A percentile compares a stretch with the other conserved stretches of the same genome.
Evolutionary conservation across 2,329 filamentous ascomycete genomes (phyloP).

Genomic region (Geosmithia flava): DNA sequence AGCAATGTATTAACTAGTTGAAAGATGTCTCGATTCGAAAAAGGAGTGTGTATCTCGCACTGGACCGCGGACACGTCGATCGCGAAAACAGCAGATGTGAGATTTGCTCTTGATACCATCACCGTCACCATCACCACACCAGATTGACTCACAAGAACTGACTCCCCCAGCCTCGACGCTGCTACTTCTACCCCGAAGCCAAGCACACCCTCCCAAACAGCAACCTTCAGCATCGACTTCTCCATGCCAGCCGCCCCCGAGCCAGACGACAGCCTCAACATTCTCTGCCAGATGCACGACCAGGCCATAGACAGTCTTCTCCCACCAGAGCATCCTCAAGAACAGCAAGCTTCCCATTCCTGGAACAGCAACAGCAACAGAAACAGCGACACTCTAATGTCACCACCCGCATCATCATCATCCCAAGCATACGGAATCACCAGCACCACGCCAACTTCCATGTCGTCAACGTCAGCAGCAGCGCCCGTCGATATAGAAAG

Average conservation of each 20-base stretch:
- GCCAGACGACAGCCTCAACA: conserved; percentile 24
- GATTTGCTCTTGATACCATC: conserved; percentile 9
- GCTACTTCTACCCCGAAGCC: no score
- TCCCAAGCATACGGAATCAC: background rate
- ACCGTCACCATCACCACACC: no score
- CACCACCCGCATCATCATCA: conserved; percentile 10
- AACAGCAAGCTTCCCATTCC: conserved; percentile 1
- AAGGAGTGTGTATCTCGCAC: conserved; percentile 39
- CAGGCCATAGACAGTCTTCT: conserved; percentile 26
- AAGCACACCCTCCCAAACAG: background rate
- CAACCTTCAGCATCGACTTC: conserved; percentile 42
- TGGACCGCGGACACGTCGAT: conserved; percentile 34
- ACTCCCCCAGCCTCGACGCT: no score
- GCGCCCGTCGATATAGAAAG: conserved; percentile 20
- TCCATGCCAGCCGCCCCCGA: conserved; percentile 27
- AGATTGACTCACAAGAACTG: no score
- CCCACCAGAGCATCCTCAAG: conserved; percentile 13
- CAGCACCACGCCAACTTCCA: conserved; percentile 13
- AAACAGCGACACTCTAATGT: conserved; percentile 11
- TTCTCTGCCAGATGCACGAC: conserved; percentile 29
- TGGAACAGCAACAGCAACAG: background rate
- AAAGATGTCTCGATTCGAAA: conserved; percentile 38
- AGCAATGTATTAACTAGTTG: no score
- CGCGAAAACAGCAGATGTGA: conserved; percentile 29
- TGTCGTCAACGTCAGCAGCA: conserved; percentile 9